These are phyloP conservation scores for Apiospora koreana DNA, from an alignment of 2,329 filamentous ascomycete genomes.

Conservation along the genomic window DNA sequence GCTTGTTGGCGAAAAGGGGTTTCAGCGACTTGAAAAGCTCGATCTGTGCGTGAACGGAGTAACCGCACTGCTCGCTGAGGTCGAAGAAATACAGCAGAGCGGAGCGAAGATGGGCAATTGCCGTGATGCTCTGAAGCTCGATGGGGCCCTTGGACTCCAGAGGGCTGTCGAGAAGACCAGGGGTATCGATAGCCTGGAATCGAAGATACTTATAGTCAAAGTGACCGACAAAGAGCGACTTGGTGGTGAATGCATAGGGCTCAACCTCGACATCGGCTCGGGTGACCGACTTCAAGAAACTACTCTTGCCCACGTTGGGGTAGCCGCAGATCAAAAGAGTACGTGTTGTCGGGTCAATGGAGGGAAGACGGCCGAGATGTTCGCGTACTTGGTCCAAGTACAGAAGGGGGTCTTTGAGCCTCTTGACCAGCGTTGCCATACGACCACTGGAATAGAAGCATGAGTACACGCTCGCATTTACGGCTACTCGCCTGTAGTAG, in stretches of 20 bases:
- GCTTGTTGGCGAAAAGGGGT: conserved; percentile 94
- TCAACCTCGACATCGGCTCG: conserved; percentile 95
- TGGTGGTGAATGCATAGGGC: conserved; percentile 98
- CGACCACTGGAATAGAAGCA: conserved; percentile 56
- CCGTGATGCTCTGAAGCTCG: conserved; percentile 98
- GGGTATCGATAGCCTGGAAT: conserved; percentile 86
- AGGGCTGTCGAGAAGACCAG: conserved; percentile 96
- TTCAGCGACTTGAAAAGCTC: conserved; percentile 95
- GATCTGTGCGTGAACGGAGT: conserved; percentile 89
- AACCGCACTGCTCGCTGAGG: conserved; percentile 67
- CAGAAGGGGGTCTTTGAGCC: conserved; percentile 89
- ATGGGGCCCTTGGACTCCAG: conserved; percentile 99
- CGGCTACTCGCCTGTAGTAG: not conserved
- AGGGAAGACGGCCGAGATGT: conserved; percentile 93
- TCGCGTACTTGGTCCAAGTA: conserved; percentile 97
- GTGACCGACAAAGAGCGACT: conserved; percentile 95
- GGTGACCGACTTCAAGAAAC: conserved; percentile 89
- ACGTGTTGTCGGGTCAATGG: conserved; percentile 97
- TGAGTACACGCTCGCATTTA: not conserved
- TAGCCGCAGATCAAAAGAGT: conserved; percentile 97
- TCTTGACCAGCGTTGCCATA: conserved; percentile 96
- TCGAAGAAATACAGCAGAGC: conserved; percentile 99
- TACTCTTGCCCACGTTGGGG: conserved; percentile 96
- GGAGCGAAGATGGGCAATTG: conserved; percentile 92
- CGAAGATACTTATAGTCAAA: conserved; percentile 95